A percentile compares a stretch with the other conserved stretches of the same genome.
These are phyloP conservation scores for Dactylellina cionopaga DNA, from an alignment of 2,329 filamentous ascomycete genomes.

Conservation along the genomic window DNA sequence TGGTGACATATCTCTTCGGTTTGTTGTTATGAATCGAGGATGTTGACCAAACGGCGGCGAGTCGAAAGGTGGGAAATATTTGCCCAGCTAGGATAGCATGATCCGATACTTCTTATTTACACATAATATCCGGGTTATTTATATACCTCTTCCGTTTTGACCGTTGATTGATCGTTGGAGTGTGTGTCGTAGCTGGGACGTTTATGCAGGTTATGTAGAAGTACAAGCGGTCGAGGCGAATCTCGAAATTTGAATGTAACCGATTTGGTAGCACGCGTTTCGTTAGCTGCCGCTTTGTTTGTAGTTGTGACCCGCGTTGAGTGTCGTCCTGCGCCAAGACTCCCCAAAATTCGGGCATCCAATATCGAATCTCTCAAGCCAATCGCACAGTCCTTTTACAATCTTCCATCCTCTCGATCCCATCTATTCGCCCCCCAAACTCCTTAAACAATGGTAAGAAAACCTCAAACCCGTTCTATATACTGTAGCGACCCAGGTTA, in stretches of 20 bases:
- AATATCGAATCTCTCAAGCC: background rate
- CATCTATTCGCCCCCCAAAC: background rate
- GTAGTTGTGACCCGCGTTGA: slow-evolving; percentile 48
- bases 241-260: slow-evolving; percentile 21
- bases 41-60: background rate
- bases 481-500: background rate
- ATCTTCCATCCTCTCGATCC: slow-evolving; percentile 1
- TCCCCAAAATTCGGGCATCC: slow-evolving; percentile 30
- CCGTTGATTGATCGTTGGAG: background rate
- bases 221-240: slow-evolving; percentile 14
- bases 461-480: background rate
- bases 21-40: background rate
- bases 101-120: background rate
- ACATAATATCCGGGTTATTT: slow-evolving; percentile 15
- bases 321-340: slow-evolving; percentile 34
- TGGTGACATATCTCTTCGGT: slow-evolving; percentile 31
- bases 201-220: background rate
- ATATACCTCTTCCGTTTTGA: slow-evolving; percentile 3
- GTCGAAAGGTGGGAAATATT: slow-evolving; percentile 5
- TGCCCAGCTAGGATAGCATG: slow-evolving; percentile 2
- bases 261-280: slow-evolving; percentile 34
- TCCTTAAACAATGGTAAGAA: slow-evolving; percentile 33
- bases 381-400: no score
- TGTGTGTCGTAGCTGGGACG: background rate
- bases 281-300: slow-evolving; percentile 48